phyloP scores from a whole-genome alignment of 257 asterid genomes.

The Forsythia suspensa region DNA sequence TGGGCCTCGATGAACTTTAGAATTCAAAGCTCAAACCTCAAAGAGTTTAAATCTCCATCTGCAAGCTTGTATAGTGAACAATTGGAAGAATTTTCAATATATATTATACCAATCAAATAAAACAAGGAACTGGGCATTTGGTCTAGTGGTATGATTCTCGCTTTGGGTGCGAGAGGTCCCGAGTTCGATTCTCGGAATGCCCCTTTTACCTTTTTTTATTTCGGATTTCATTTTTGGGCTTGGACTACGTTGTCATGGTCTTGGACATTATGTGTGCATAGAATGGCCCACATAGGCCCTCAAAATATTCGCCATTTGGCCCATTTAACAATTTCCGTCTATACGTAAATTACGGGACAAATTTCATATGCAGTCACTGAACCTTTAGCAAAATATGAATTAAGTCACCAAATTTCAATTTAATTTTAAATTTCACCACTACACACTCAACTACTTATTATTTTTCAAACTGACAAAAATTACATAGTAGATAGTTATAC shows the following conservation, averaged over 20 bases:
- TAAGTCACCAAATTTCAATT: background rate
- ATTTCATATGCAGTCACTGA: background rate
- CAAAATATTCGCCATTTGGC: background rate
- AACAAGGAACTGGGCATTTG: constrained; percentile 31
- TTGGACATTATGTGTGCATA: background rate
- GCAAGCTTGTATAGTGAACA: too few species aligned
- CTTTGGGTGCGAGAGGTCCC: constrained; percentile 54
- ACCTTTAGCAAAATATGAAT: background rate
- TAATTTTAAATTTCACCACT: background rate
- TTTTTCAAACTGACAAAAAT: too few species aligned
- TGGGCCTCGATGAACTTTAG: background rate
- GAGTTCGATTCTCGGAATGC: constrained; percentile 52
- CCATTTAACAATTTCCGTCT: background rate
- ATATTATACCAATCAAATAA: too few species aligned
- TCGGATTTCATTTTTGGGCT: background rate
- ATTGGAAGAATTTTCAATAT: too few species aligned
- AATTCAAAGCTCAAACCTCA: too few species aligned
- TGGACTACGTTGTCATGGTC: background rate
- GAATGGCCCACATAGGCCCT: background rate
- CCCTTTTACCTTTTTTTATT: background rate
- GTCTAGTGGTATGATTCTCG: constrained; percentile 58
- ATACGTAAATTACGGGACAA: background rate
- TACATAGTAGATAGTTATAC: too few species aligned
- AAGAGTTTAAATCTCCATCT: too few species aligned
- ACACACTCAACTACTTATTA: too few species aligned